Base-by-base conservation (phyloP, 1,284 basidiomycete species). In the Ustilago sp. region DNA sequence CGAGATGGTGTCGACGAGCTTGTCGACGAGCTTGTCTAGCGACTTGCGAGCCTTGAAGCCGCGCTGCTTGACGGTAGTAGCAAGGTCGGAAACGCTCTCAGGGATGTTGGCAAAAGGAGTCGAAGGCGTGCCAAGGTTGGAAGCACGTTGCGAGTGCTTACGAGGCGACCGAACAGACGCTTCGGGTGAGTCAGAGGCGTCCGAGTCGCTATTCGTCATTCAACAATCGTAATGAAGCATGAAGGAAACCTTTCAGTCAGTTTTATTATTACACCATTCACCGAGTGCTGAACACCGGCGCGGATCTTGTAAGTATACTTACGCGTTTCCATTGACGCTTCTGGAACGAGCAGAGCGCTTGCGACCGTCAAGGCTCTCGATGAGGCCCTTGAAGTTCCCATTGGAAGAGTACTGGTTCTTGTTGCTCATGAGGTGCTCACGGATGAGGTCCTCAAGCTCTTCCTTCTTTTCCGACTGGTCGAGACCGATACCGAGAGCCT, bases 361-460 rank as follows among this genome's bases (percentile, higher is more conserved):
- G 45, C 71, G 63, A 17, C 67, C 72, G 64, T 81, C 80, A 56
- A 82, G 68, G 63, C 72, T 77, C 48, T 79, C 74, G 63, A 80
- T 77, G 60, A 82, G 72, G 31, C 78, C 78, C 48, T 61, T 65
- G 65, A 78, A 82, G 55, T 63, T 73, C 28, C 71, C 55, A 65
- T 74, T 57, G 59, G 65, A 59, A 8, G 63, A 63, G 52, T 72
- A 65, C 58, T 68, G 69, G 35, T 53, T 59, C 63, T 74, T 75
- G 75, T 79, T 61, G 39, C 63, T 63, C 48, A 74, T 63, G 23
- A 82, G 66, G 47, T 79, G 77, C 11, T 71, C 65, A 39, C 78
- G 71, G 38, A 82, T 73, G 48, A 79, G 66, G 8, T 74, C 68
- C 56, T 82, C 80, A 41, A 82, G 63, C 64, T 82, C 79, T 52